A percentile compares a stretch with the other conserved stretches of the same genome.
These are phyloP conservation scores for Breynia disticha DNA, from an alignment of 441 rosid species.

Conservation along the genomic window DNA sequence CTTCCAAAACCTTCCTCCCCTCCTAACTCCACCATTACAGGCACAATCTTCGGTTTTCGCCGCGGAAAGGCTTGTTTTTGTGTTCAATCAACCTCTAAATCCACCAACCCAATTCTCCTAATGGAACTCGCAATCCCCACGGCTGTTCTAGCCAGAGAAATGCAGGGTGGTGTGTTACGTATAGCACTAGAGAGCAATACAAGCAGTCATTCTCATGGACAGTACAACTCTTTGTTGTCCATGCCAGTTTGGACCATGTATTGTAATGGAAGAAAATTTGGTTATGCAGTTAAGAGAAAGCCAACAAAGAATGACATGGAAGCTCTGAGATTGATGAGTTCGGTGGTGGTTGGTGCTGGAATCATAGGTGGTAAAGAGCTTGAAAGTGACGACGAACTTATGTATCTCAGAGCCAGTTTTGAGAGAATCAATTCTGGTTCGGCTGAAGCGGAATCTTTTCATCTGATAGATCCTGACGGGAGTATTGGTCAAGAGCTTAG, in stretches of 20 bases:
- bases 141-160: slow-evolving; percentile 47
- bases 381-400: slow-evolving; percentile 32
- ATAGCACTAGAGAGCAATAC: slow-evolving; percentile 42
- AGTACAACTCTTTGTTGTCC: slow-evolving; percentile 24
- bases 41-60: slow-evolving; percentile 65
- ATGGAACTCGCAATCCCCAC: slow-evolving; percentile 53
- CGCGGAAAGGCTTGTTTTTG: slow-evolving; percentile 53
- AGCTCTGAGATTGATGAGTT: slow-evolving; percentile 41
- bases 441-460: slow-evolving; percentile 55
- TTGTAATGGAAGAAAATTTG: slow-evolving; percentile 67
- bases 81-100: slow-evolving; percentile 41
- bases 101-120: slow-evolving; percentile 43
- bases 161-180: slow-evolving; percentile 51
- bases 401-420: slow-evolving; percentile 63
- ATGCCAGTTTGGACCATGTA: slow-evolving; percentile 61
- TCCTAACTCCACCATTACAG: slow-evolving; percentile 33
- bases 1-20: slow-evolving; percentile 14
- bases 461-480: slow-evolving; percentile 63
- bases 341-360: slow-evolving; percentile 59
- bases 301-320: slow-evolving; percentile 39
- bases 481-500: slow-evolving; percentile 67
- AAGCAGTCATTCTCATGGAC: background rate
- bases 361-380: slow-evolving; percentile 36
- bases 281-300: slow-evolving; percentile 54
- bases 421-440: slow-evolving; percentile 41